phyloP scores from a whole-genome alignment of 768 basidiomycete genomes.

The Naganishia onofrii region DNA sequence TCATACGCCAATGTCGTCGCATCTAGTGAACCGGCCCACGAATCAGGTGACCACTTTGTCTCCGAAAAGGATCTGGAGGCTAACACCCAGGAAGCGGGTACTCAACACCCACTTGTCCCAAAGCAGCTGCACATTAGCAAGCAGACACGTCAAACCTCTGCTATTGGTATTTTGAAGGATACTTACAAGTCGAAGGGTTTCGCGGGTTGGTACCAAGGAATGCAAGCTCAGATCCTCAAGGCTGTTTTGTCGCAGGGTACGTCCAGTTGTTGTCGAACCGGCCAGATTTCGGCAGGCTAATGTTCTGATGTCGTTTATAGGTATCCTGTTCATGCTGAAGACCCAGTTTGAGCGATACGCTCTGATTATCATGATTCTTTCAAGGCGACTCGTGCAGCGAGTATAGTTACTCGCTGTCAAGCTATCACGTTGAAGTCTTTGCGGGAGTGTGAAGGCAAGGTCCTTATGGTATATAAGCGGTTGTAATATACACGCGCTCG shows the following conservation, averaged over 20 bases:
- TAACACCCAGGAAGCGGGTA: conserved; percentile 47
- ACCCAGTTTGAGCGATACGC: conserved; percentile 94
- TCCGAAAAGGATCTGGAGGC: conserved; percentile 35
- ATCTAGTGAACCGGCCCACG: conserved; percentile 30
- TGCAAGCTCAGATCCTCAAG: conserved; percentile 93
- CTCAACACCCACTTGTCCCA: conserved; percentile 31
- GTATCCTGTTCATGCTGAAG: conserved; percentile 89
- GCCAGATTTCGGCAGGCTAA: neutral
- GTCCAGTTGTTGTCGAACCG: neutral
- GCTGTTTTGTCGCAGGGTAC: conserved; percentile 88
- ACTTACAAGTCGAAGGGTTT: conserved; percentile 76
- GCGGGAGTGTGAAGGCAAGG: neutral
- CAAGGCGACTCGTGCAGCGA: conserved; percentile 17
- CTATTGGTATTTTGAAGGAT: conserved; percentile 69
- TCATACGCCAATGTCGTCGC: conserved; percentile 29
- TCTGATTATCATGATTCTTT: conserved; percentile 61
- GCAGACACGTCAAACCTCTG: conserved; percentile 45
- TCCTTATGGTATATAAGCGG: neutral
- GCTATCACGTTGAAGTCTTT: neutral
- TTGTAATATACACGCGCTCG: neutral
- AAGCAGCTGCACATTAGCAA: neutral
- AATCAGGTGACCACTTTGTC: conserved; percentile 25
- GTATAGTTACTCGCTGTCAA: neutral
- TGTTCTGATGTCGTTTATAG: conserved; percentile 27
- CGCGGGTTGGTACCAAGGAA: conserved; percentile 96